Percentiles rank a stretch among this genome's conserved stretches.
These are phyloP conservation scores for Earliella scabrosa DNA, from an alignment of 1,284 basidiomycete species.

Conservation along the genomic window DNA sequence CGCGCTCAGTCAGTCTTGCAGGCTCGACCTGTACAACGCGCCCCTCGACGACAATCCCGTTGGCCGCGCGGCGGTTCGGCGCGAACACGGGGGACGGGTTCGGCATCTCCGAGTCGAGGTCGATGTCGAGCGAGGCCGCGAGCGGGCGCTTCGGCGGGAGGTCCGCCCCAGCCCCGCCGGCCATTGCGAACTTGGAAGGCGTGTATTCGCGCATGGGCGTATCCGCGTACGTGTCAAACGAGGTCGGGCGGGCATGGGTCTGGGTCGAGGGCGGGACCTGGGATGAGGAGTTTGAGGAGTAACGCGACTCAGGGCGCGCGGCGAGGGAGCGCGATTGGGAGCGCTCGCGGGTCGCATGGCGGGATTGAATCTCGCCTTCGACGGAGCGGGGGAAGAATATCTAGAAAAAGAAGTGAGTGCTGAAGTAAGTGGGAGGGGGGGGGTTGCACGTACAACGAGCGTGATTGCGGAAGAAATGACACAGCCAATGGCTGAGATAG, in stretches of 20 bases:
- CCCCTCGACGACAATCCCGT: constrained; percentile 29
- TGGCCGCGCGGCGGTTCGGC: constrained; percentile 32
- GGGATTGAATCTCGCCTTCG: constrained; percentile 50
- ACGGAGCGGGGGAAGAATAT: constrained; percentile 81
- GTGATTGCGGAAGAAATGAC: constrained; percentile 73
- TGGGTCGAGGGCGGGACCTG: constrained; percentile 9
- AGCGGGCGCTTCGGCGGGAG: too few species aligned
- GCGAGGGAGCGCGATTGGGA: constrained; percentile 16
- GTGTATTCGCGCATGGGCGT: constrained; percentile 2
- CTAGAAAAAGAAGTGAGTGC: constrained; percentile 36
- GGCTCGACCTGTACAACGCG: constrained; percentile 19
- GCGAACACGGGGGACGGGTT: constrained; percentile 26
- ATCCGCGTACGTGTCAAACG: constrained; percentile 4
- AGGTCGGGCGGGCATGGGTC: too few species aligned
- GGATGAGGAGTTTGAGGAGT: constrained; percentile 19
- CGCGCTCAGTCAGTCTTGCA: constrained; percentile 27
- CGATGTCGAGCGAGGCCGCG: neutral
- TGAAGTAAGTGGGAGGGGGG: neutral
- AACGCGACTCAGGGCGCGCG: constrained; percentile 21
- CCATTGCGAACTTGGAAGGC: neutral
- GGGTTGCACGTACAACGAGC: constrained; percentile 56
- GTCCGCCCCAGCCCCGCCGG: neutral
- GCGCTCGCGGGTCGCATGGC: constrained; percentile 28
- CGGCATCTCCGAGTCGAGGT: constrained; percentile 21
- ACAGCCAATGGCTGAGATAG: constrained; percentile 62